Conservation (phyloP, 2,329 filamentous ascomycete genomes). For the Aspergillus ochraceus region DNA sequence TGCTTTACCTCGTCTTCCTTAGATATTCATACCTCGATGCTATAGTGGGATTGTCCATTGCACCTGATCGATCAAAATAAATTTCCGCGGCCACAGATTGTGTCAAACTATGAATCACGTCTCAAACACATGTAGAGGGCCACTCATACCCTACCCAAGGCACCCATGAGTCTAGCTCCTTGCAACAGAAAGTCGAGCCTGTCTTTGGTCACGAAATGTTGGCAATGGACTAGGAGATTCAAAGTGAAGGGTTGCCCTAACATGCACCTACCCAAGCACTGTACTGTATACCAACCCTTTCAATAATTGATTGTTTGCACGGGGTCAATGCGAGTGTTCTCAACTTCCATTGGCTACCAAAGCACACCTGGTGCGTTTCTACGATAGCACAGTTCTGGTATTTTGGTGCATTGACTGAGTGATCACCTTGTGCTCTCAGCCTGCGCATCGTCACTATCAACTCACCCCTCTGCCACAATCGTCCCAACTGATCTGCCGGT, state of each 20-base stretch:
- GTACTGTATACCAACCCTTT: background rate
- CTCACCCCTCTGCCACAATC: background rate
- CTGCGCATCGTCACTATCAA: background rate
- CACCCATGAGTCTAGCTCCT: background rate
- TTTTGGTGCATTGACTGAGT: background rate
- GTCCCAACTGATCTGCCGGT: background rate
- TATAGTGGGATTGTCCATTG: conserved; percentile 3
- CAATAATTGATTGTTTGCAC: background rate
- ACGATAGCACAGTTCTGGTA: background rate
- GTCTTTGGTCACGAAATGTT: background rate
- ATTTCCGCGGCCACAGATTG: background rate
- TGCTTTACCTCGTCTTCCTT: conserved; percentile 14
- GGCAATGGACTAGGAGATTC: background rate
- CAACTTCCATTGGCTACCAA: background rate
- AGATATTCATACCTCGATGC: conserved; percentile 7
- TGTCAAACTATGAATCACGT: background rate
- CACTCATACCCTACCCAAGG: background rate
- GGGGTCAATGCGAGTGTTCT: background rate
- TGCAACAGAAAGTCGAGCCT: background rate
- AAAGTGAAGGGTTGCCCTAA: background rate
- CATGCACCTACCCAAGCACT: background rate
- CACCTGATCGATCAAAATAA: background rate
- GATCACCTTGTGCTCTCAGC: background rate
- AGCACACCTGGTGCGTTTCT: background rate
- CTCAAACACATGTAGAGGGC: background rate